Evolutionary conservation across 768 basidiomycete species (phyloP).

Genomic region (Suillus americanus): DNA sequence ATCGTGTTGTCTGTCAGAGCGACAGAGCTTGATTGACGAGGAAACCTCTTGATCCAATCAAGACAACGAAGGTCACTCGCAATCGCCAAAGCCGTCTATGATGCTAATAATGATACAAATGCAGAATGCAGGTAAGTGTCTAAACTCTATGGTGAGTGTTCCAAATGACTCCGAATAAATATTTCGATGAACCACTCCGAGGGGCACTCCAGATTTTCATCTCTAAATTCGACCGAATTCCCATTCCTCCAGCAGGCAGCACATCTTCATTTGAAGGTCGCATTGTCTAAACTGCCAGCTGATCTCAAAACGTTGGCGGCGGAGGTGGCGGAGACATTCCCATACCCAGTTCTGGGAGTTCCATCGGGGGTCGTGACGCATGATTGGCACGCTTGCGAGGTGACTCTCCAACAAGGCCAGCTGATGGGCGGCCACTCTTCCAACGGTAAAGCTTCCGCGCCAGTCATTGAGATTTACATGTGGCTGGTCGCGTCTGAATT

Average conservation of each 20-base stretch:
- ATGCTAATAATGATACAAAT: background rate
- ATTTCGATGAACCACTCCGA: background rate
- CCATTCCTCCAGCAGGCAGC: constrained; percentile 21
- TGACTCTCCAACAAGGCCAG: constrained; percentile 18
- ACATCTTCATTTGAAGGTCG: constrained; percentile 26
- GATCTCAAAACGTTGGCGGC: constrained; percentile 14
- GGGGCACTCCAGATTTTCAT: background rate
- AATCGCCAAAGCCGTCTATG: background rate
- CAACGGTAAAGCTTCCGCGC: constrained; percentile 24
- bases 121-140: background rate
- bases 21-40: background rate
- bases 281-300: constrained; percentile 15
- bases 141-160: background rate
- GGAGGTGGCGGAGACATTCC: constrained; percentile 17
- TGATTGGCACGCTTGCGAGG: constrained; percentile 14
- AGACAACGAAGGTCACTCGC: background rate
- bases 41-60: background rate
- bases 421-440: constrained; percentile 19
- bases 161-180: background rate
- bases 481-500: constrained; percentile 8
- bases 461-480: constrained; percentile 16
- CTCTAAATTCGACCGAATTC: background rate
- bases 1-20: background rate
- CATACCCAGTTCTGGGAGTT: constrained; percentile 28
- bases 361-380: constrained; percentile 24